Evolutionary conservation across 1,284 basidiomycete genomes (phyloP).

Genomic region (Pulchroboletus neoregius): DNA sequence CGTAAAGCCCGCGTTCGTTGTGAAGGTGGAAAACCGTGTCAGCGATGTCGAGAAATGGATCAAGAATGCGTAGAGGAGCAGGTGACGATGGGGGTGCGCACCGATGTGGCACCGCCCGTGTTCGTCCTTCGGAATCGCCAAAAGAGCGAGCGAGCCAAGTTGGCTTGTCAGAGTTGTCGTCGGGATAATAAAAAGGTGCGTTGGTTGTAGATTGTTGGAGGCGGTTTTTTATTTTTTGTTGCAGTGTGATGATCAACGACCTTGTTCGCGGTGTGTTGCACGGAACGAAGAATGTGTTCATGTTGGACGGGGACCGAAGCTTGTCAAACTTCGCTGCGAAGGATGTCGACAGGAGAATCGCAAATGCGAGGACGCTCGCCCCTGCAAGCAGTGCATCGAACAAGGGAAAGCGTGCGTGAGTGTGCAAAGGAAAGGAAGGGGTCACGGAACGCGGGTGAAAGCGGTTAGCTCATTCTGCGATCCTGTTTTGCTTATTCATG

Average conservation of each 20-base stretch:
- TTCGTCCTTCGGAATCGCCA: slow-evolving; percentile 28
- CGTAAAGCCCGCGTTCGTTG: slow-evolving; percentile 53
- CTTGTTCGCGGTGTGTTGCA: slow-evolving; percentile 53
- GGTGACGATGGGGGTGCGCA: slow-evolving; percentile 14
- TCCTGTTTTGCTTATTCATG: not conserved
- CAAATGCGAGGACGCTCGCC: slow-evolving; percentile 54
- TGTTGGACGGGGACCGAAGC: slow-evolving; percentile 48
- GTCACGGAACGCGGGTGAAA: slow-evolving; percentile 56
- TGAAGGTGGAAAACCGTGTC: slow-evolving; percentile 49
- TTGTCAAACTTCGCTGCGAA: slow-evolving; percentile 54
- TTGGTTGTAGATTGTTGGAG: slow-evolving; percentile 2
- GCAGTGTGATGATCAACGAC: slow-evolving; percentile 48
- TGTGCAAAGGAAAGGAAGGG: slow-evolving; percentile 48
- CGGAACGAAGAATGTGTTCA: slow-evolving; percentile 54
- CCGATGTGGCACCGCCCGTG: slow-evolving; percentile 24
- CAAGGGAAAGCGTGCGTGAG: slow-evolving; percentile 43
- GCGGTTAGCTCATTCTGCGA: slow-evolving; percentile 38
- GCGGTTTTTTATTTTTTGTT: not conserved
- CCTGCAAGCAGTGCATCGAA: slow-evolving; percentile 49
- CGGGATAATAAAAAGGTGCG: slow-evolving; percentile 59
- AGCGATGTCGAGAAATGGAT: slow-evolving; percentile 43
- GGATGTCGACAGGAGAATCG: slow-evolving; percentile 49
- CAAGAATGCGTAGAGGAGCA: slow-evolving; percentile 39
- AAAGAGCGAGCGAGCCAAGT: slow-evolving; percentile 46
- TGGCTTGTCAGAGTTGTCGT: slow-evolving; percentile 54